A percentile compares a stretch with the other conserved stretches of the same genome.
Evolutionary conservation across 2,329 filamentous ascomycete species (phyloP).

Genomic region (Chrysoporthe deuterocubensis): DNA sequence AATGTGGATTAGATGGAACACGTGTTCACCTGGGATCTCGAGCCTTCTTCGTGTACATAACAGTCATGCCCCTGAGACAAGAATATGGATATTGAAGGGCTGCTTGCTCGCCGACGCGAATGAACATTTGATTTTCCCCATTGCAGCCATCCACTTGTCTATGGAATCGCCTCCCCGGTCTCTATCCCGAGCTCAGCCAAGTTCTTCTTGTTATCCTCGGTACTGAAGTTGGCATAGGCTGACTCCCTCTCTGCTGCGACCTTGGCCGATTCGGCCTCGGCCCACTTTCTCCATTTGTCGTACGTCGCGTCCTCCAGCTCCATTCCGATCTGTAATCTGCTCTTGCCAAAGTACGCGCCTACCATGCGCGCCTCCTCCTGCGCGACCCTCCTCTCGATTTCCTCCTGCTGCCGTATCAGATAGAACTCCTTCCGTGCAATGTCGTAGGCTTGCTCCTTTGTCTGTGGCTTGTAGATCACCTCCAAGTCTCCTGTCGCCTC

Average conservation of each 20-base stretch:
- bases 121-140: not conserved
- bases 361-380: constrained; percentile 84
- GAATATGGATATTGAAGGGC: not conserved
- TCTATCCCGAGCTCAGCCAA: constrained; percentile 28
- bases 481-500: constrained; percentile 14
- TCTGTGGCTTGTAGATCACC: constrained; percentile 45
- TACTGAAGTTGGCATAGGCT: constrained; percentile 49
- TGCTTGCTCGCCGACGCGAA: not conserved
- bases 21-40: not conserved
- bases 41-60: not conserved
- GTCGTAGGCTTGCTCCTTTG: constrained; percentile 78
- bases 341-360: constrained; percentile 87
- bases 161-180: constrained; percentile 16
- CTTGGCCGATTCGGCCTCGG: constrained; percentile 52
- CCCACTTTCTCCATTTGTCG: constrained; percentile 87
- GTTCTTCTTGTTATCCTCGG: constrained; percentile 38
- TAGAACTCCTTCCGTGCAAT: constrained; percentile 90
- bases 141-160: not conserved
- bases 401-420: constrained; percentile 76
- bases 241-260: constrained; percentile 45
- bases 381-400: constrained; percentile 81
- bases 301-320: constrained; percentile 78
- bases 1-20: not conserved
- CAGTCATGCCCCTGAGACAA: not conserved
- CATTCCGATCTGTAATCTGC: constrained; percentile 76